Evolutionary conservation across 257 asterid genomes (phyloP).

Genomic region (Nicotiana tomentosiformis): DNA sequence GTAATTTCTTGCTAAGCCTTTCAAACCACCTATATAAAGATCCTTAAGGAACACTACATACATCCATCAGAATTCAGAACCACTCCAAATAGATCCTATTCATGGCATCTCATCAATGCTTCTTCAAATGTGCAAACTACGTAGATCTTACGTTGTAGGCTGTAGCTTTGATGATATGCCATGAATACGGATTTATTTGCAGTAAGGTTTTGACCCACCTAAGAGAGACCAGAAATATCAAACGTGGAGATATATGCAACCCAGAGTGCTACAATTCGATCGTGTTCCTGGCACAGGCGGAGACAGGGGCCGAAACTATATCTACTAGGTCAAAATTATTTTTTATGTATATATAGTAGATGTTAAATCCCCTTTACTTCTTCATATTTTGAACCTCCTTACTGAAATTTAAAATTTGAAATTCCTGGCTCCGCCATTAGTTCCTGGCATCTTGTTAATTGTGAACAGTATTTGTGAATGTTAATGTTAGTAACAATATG

Average conservation of each 20-base stretch:
- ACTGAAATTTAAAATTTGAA: too few relatives aligned
- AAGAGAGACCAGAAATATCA: not conserved
- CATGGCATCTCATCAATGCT: not conserved
- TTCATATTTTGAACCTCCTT: too few relatives aligned
- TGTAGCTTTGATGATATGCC: not conserved
- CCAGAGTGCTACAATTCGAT: not conserved
- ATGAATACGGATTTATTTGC: not conserved
- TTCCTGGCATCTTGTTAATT: not conserved
- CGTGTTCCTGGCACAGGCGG: not conserved
- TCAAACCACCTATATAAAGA: not conserved
- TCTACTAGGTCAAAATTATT: too few relatives aligned
- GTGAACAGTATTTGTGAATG: not conserved
- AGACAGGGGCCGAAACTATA: too few relatives aligned
- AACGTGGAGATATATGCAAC: not conserved
- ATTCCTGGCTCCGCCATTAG: too few relatives aligned
- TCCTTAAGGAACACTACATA: not conserved
- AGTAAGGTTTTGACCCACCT: not conserved
- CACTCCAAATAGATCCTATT: not conserved
- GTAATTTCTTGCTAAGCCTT: not conserved
- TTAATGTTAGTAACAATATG: not conserved
- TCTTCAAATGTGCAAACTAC: not conserved
- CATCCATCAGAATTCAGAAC: not conserved
- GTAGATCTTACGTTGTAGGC: not conserved
- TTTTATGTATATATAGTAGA: too few relatives aligned
- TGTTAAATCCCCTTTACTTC: too few relatives aligned